Conservation (phyloP, 139 green algal species). For the Closterium sp. region DNA sequence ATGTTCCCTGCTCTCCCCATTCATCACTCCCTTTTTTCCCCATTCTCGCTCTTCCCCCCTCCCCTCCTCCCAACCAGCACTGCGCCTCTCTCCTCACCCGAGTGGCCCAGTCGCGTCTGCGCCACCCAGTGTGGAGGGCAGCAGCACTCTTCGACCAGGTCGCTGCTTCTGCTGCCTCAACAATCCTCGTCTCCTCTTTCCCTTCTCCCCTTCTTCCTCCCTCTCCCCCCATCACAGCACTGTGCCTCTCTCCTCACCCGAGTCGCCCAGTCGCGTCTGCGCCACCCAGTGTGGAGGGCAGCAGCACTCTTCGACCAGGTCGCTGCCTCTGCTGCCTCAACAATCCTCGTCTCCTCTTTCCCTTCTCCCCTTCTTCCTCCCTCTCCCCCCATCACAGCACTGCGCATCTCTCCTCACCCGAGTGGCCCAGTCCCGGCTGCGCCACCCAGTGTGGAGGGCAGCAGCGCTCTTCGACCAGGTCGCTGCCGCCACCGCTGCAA, state of each 20-base stretch:
- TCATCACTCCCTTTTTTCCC: too few relatives aligned
- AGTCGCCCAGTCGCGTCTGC: conserved; percentile 83
- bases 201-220: too few relatives aligned
- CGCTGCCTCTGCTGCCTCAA: background rate
- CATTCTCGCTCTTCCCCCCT: too few relatives aligned
- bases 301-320: background rate
- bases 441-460: conserved; percentile 75
- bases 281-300: conserved; percentile 73
- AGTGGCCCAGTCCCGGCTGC: conserved; percentile 83
- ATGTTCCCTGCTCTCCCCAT: too few relatives aligned
- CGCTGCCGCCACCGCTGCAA: background rate
- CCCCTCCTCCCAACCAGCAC: too few relatives aligned
- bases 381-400: conserved; percentile 7
- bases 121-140: conserved; percentile 73
- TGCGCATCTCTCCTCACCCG: conserved; percentile 72
- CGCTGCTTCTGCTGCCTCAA: background rate
- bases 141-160: background rate
- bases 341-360: background rate
- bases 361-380: too few relatives aligned
- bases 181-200: background rate
- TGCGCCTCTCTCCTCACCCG: background rate
- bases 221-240: conserved; percentile 9
- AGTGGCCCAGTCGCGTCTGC: conserved; percentile 83
- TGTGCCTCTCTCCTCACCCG: conserved; percentile 73
- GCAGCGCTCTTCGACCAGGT: background rate